phyloP scores from a whole-genome alignment of 1,139 yeast genomes.

The Suhomyces anneliseae region DNA sequence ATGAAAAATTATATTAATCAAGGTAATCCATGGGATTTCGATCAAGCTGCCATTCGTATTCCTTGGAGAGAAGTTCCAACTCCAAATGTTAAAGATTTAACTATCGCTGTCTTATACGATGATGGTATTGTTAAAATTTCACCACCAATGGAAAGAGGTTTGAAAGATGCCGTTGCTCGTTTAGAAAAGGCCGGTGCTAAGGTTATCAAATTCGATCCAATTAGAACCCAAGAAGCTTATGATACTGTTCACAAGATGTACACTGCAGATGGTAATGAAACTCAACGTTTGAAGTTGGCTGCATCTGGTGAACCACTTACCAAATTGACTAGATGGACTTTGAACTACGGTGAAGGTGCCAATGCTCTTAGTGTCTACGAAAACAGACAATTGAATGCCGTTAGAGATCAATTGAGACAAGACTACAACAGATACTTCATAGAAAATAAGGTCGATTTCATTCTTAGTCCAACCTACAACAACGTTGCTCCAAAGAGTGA shows the following conservation, averaged over 20 bases:
- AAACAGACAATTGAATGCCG: conserved; percentile 47
- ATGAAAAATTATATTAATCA: conserved; percentile 55
- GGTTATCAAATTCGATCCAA: conserved; percentile 46
- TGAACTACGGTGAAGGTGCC: conserved; percentile 60
- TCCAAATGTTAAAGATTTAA: conserved; percentile 27
- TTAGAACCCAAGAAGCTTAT: conserved; percentile 48
- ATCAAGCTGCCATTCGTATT: conserved; percentile 52
- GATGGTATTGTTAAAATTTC: conserved; percentile 40
- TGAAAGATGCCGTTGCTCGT: conserved; percentile 17
- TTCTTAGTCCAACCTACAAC: conserved; percentile 66
- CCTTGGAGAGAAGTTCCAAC: conserved; percentile 61
- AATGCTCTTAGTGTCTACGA: conserved; percentile 38
- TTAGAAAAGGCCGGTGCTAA: conserved; percentile 21
- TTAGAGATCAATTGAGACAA: conserved; percentile 56
- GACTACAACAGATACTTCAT: conserved; percentile 53
- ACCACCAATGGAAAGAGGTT: conserved; percentile 54
- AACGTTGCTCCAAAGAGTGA: conserved; percentile 73
- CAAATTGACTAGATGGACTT: conserved; percentile 59
- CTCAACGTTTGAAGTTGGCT: conserved; percentile 50
- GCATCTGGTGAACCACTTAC: conserved; percentile 66
- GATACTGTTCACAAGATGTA: conserved; percentile 54
- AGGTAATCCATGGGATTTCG: conserved; percentile 71
- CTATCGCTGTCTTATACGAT: conserved; percentile 41
- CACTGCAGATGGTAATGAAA: conserved; percentile 60
- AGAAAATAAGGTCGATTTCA: conserved; percentile 60